Percentiles rank a stretch among this genome's conserved stretches.
Evolutionary conservation across 139 green algal species (phyloP).

Genomic region (Micromonas pusilla): DNA sequence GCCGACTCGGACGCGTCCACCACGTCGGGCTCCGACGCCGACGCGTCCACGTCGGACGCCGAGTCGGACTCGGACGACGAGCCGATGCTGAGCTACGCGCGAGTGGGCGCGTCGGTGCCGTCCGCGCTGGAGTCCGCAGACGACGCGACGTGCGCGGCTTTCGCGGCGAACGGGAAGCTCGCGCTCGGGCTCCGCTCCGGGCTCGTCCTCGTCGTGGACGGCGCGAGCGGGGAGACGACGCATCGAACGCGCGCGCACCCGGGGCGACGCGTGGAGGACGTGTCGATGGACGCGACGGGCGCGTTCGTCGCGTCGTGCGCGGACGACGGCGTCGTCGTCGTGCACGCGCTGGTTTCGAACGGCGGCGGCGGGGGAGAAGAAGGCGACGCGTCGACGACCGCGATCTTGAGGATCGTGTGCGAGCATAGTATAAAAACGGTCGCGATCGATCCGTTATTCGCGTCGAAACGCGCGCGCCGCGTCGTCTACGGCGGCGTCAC

Average conservation of each 20-base stretch:
- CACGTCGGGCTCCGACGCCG: background rate
- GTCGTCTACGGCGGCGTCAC: conserved; percentile 63
- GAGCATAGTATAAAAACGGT: conserved; percentile 36
- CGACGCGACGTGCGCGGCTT: conserved; percentile 50
- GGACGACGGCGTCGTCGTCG: conserved; percentile 64
- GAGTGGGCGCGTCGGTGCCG: conserved; percentile 46
- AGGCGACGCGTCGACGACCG: background rate
- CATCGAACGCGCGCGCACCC: conserved; percentile 37
- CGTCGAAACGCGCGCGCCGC: conserved; percentile 57
- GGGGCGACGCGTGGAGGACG: conserved; percentile 54
- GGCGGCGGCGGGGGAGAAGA: conserved; percentile 41
- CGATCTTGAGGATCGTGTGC: background rate
- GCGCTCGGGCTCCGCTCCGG: conserved; percentile 70
- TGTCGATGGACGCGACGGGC: conserved; percentile 67
- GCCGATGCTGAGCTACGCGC: conserved; percentile 73
- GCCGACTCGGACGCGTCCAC: background rate
- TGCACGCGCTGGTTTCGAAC: conserved; percentile 42
- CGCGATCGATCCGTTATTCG: conserved; percentile 75
- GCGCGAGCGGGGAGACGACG: conserved; percentile 62
- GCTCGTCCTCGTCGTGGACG: conserved; percentile 75
- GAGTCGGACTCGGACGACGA: conserved; percentile 44
- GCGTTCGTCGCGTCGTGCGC: conserved; percentile 76
- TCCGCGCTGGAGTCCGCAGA: conserved; percentile 42
- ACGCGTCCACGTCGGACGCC: background rate
- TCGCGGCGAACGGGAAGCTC: conserved; percentile 76